Percentiles rank a stretch among this genome's conserved stretches.
These are phyloP conservation scores for Infundibulicybe gibba DNA, from an alignment of 768 basidiomycete species.

Conservation along the genomic window DNA sequence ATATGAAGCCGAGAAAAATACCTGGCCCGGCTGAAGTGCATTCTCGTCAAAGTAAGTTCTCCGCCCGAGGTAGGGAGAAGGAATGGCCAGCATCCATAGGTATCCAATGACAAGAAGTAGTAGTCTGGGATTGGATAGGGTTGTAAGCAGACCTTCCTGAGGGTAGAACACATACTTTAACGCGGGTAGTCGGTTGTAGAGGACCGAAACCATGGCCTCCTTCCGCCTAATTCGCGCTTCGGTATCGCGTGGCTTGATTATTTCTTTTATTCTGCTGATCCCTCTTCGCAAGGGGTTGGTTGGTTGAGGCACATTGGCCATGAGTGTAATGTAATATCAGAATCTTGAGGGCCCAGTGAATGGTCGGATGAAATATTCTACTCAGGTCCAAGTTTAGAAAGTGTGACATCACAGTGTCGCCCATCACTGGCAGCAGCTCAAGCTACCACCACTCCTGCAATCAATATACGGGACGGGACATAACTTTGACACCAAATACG, in stretches of 20 bases:
- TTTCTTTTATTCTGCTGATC: slow-evolving; percentile 16
- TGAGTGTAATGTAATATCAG: not conserved
- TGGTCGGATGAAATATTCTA: too few species aligned
- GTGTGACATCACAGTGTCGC: too few species aligned
- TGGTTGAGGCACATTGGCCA: not conserved
- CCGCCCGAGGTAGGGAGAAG: slow-evolving; percentile 59
- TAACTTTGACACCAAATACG: not conserved
- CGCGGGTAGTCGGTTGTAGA: slow-evolving; percentile 30
- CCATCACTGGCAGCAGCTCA: too few species aligned
- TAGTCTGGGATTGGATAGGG: slow-evolving; percentile 34
- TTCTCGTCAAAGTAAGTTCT: slow-evolving; percentile 91
- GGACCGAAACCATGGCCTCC: slow-evolving; percentile 24
- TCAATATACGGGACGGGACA: too few species aligned
- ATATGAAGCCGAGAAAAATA: slow-evolving; percentile 23
- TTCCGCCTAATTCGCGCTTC: slow-evolving; percentile 44
- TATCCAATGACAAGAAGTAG: slow-evolving; percentile 63
- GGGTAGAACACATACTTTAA: slow-evolving; percentile 27
- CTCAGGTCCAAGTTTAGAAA: too few species aligned
- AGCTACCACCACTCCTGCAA: too few species aligned
- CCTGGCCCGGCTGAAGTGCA: slow-evolving; percentile 90
- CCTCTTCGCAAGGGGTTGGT: slow-evolving; percentile 6
- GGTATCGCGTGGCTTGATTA: slow-evolving; percentile 14
- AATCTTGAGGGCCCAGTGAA: too few species aligned
- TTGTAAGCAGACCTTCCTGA: slow-evolving; percentile 2
- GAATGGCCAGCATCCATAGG: slow-evolving; percentile 81